Conservation (phyloP, 768 basidiomycete species). For the Boletus reticuloceps region DNA sequence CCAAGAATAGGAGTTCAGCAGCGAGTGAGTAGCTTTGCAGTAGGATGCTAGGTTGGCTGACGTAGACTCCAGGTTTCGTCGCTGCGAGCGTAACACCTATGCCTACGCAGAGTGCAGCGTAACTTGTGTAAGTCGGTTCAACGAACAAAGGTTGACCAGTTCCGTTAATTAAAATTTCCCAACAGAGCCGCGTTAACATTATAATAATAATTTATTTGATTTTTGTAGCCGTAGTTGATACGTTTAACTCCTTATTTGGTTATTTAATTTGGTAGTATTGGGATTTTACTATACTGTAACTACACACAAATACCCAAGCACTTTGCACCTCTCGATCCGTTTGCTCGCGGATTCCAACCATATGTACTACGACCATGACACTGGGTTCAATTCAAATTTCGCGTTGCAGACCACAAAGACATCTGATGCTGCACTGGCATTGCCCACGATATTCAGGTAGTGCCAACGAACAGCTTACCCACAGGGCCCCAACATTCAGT, state of each 20-base stretch:
- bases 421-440: conserved; percentile 24
- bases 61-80: background rate
- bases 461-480: background rate
- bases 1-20: background rate
- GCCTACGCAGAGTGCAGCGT: background rate
- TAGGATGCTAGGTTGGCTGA: conserved; percentile 2
- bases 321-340: too few species aligned
- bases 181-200: too few species aligned
- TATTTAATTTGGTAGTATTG: too few species aligned
- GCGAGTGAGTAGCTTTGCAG: conserved; percentile 3
- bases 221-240: too few species aligned
- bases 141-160: too few species aligned
- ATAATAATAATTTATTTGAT: too few species aligned
- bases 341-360: conserved; percentile 29
- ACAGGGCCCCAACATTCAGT: conserved; percentile 32
- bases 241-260: too few species aligned
- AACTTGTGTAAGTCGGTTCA: too few species aligned
- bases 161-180: too few species aligned
- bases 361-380: conserved; percentile 26
- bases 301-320: too few species aligned
- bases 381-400: conserved; percentile 6
- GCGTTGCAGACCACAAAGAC: conserved; percentile 29
- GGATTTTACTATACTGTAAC: too few species aligned
- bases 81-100: background rate
- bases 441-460: background rate